Evolutionary conservation across 2,329 filamentous ascomycete genomes (phyloP).

Genomic region (Phyllosticta citriasiana): DNA sequence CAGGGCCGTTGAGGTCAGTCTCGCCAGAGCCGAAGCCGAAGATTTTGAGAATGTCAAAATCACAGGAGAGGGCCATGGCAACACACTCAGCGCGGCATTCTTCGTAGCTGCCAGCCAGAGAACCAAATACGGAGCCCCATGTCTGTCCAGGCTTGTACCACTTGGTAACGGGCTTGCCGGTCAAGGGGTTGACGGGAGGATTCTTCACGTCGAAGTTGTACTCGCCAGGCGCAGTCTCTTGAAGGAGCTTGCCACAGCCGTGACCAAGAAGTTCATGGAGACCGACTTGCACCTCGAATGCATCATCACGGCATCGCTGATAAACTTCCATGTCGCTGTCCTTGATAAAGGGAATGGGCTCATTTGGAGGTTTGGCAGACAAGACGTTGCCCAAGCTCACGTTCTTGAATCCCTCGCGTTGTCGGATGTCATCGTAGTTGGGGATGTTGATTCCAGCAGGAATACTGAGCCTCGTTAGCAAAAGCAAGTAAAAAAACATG

Average conservation of each 20-base stretch:
- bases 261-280: slow-evolving; percentile 85
- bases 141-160: slow-evolving; percentile 96
- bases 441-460: slow-evolving; percentile 52
- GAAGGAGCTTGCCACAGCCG: slow-evolving; percentile 85
- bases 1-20: slow-evolving; percentile 60
- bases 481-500: neutral
- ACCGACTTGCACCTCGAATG: slow-evolving; percentile 93
- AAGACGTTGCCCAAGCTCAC: slow-evolving; percentile 90
- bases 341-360: slow-evolving; percentile 83
- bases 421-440: slow-evolving; percentile 49
- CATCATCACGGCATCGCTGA: slow-evolving; percentile 70
- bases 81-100: slow-evolving; percentile 92
- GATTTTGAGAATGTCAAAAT: slow-evolving; percentile 79
- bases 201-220: slow-evolving; percentile 84
- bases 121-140: slow-evolving; percentile 86
- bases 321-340: slow-evolving; percentile 69
- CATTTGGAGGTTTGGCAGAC: slow-evolving; percentile 81
- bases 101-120: slow-evolving; percentile 80
- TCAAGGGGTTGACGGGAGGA: slow-evolving; percentile 72
- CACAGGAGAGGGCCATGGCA: slow-evolving; percentile 81
- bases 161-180: slow-evolving; percentile 63
- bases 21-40: slow-evolving; percentile 81
- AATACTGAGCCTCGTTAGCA: slow-evolving; percentile 26
- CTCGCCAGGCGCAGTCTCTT: slow-evolving; percentile 70
- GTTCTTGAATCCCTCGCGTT: slow-evolving; percentile 83